These are phyloP conservation scores for Hypomyces rosellus DNA, from an alignment of 2,329 filamentous ascomycete genomes.

Conservation along the genomic window DNA sequence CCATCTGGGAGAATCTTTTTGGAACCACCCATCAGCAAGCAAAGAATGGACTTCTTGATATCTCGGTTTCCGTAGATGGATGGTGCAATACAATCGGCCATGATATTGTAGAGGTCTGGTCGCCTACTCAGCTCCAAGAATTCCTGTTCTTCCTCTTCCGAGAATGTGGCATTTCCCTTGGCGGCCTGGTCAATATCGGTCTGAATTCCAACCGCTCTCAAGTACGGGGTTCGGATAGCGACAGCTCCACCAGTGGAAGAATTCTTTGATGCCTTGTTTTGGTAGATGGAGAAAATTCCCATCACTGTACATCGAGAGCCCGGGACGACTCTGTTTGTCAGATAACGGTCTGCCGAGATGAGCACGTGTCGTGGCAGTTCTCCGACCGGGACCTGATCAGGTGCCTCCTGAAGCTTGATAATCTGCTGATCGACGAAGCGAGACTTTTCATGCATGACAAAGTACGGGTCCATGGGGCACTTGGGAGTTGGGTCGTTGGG, in stretches of 20 bases:
- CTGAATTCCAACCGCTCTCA: slow-evolving; percentile 86
- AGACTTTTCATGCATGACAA: slow-evolving; percentile 89
- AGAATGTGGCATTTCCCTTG: slow-evolving; percentile 77
- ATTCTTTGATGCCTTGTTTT: slow-evolving; percentile 80
- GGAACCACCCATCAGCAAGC: slow-evolving; percentile 85
- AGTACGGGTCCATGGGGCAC: slow-evolving; percentile 92
- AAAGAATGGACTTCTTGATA: slow-evolving; percentile 96
- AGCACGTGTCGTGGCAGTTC: slow-evolving; percentile 92
- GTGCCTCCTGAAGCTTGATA: slow-evolving; percentile 94
- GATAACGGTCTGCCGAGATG: slow-evolving; percentile 90
- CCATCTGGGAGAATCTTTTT: slow-evolving; percentile 98
- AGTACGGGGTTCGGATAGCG: slow-evolving; percentile 90
- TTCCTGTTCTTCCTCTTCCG: slow-evolving; percentile 95
- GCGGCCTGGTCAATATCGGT: slow-evolving; percentile 84
- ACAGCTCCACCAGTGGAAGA: slow-evolving; percentile 70
- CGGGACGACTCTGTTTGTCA: slow-evolving; percentile 92
- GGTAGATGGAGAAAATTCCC: slow-evolving; percentile 97
- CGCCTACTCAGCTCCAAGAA: slow-evolving; percentile 85
- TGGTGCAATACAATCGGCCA: slow-evolving; percentile 88
- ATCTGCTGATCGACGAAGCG: slow-evolving; percentile 97
- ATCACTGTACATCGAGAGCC: slow-evolving; percentile 92
- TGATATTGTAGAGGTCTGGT: slow-evolving; percentile 85
- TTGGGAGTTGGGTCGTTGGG: slow-evolving; percentile 63
- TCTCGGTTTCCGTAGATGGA: slow-evolving; percentile 95
- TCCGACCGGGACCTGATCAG: slow-evolving; percentile 94